Conservation (phyloP, 2,329 filamentous ascomycete genomes). For the Fusarium chuoi region DNA sequence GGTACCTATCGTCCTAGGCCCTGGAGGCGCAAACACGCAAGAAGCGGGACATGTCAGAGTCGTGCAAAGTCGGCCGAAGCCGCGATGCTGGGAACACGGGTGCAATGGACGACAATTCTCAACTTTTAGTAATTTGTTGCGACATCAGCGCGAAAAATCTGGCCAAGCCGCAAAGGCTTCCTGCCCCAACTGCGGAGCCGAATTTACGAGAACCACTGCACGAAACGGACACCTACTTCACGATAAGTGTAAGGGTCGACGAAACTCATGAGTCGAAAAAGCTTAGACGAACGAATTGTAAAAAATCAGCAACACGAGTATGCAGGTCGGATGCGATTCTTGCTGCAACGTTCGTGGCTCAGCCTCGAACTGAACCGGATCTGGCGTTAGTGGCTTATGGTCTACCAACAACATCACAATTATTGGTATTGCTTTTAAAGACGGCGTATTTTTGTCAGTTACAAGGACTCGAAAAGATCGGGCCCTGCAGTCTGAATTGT, state of each 20-base stretch:
- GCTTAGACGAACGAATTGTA: slow-evolving; percentile 12
- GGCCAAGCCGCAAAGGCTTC: slow-evolving; percentile 89
- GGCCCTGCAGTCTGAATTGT: slow-evolving; percentile 21
- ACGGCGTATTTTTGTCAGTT: slow-evolving; percentile 37
- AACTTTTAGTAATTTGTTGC: slow-evolving; percentile 92
- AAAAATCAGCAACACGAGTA: slow-evolving; percentile 16
- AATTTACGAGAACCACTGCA: slow-evolving; percentile 90
- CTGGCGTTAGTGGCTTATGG: slow-evolving; percentile 22
- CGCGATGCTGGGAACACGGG: slow-evolving; percentile 96
- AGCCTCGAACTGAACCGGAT: slow-evolving; percentile 34
- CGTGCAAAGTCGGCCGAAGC: slow-evolving; percentile 84
- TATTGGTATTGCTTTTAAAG: slow-evolving; percentile 33
- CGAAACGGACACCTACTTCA: slow-evolving; percentile 86
- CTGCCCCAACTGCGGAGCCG: slow-evolving; percentile 90
- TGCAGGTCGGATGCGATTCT: slow-evolving; percentile 21
- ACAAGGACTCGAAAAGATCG: slow-evolving; percentile 14
- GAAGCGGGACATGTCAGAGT: slow-evolving; percentile 69
- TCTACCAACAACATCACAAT: slow-evolving; percentile 25
- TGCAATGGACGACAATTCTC: slow-evolving; percentile 97
- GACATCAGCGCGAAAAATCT: slow-evolving; percentile 94
- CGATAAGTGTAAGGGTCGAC: slow-evolving; percentile 86
- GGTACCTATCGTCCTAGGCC: slow-evolving; percentile 52
- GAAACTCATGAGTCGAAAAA: slow-evolving; percentile 40
- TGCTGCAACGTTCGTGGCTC: slow-evolving; percentile 35
- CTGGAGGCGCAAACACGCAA: slow-evolving; percentile 49